Conservation (phyloP, 148 eudicot genomes). For the Suaeda aralocaspica region DNA sequence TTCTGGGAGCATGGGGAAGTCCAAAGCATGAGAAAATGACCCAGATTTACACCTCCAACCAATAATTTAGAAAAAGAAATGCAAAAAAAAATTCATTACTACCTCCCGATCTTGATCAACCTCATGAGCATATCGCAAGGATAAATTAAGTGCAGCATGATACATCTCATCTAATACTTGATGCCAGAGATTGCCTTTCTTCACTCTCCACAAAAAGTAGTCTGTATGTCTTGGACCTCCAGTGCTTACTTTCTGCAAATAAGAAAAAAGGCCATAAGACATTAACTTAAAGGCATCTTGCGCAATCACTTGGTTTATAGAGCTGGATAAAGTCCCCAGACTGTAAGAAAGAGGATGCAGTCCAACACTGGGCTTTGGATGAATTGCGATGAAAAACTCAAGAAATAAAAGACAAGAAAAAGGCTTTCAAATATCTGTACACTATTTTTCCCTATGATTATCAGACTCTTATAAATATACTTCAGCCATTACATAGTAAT, state of each 20-base stretch:
- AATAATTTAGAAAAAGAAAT: background rate
- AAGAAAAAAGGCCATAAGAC: constrained; percentile 1
- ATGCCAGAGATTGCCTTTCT: constrained; percentile 43
- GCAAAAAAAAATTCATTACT: constrained; percentile 5
- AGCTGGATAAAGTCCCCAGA: background rate
- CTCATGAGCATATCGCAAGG: constrained; percentile 51
- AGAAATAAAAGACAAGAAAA: background rate
- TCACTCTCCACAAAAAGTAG: constrained; percentile 52
- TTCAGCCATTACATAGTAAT: background rate
- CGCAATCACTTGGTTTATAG: background rate
- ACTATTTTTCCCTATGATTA: background rate
- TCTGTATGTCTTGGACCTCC: constrained; percentile 37
- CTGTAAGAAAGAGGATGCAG: background rate
- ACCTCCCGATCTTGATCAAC: constrained; percentile 71
- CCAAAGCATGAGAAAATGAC: background rate
- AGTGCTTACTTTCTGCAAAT: constrained; percentile 44
- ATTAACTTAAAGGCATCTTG: constrained; percentile 2
- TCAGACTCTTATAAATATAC: background rate
- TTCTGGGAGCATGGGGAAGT: too few relatives aligned
- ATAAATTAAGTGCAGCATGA: constrained; percentile 81
- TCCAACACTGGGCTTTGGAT: background rate
- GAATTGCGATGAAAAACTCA: background rate
- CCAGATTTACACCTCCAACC: too few relatives aligned
- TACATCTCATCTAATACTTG: constrained; percentile 79
- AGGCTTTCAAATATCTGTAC: background rate